Evolutionary conservation across 1,284 basidiomycete species (phyloP).

Genomic region (Butyriboletus pseudospeciosus): DNA sequence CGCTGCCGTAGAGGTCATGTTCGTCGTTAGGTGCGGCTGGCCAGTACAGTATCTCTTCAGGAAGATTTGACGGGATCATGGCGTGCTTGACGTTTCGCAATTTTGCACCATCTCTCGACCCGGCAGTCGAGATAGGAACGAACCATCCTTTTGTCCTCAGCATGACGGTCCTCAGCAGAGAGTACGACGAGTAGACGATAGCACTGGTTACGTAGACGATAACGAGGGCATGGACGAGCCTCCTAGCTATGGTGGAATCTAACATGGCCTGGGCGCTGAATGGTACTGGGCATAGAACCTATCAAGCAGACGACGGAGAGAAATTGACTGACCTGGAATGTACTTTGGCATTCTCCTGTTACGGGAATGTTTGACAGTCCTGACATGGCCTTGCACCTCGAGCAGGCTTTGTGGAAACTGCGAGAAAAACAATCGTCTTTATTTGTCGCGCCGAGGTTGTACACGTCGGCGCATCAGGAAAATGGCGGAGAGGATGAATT

Average conservation of each 20-base stretch:
- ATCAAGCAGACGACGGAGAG: background rate
- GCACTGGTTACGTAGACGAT: conserved; percentile 29
- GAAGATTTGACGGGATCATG: conserved; percentile 1
- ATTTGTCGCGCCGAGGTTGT: background rate
- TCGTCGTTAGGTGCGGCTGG: conserved; percentile 8
- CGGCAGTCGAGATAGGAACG: background rate
- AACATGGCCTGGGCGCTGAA: conserved; percentile 4
- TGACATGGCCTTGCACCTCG: too few relatives aligned
- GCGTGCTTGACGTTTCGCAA: background rate
- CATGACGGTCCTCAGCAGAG: conserved; percentile 23
- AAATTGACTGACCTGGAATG: conserved; percentile 5
- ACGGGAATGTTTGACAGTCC: background rate
- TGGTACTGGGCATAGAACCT: background rate
- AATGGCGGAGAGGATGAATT: too few relatives aligned
- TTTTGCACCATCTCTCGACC: background rate
- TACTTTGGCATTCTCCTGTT: conserved; percentile 16
- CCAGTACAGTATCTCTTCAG: conserved; percentile 21
- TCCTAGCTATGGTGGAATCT: conserved; percentile 10
- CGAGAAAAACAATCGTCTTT: background rate
- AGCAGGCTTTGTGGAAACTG: background rate
- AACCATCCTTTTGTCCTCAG: conserved; percentile 16
- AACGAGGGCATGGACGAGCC: conserved; percentile 16
- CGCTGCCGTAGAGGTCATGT: conserved; percentile 10
- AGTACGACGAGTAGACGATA: conserved; percentile 35
- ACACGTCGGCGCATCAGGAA: too few relatives aligned